Conservation (phyloP, 345 rosid species). For the Dimocarpus longan region DNA sequence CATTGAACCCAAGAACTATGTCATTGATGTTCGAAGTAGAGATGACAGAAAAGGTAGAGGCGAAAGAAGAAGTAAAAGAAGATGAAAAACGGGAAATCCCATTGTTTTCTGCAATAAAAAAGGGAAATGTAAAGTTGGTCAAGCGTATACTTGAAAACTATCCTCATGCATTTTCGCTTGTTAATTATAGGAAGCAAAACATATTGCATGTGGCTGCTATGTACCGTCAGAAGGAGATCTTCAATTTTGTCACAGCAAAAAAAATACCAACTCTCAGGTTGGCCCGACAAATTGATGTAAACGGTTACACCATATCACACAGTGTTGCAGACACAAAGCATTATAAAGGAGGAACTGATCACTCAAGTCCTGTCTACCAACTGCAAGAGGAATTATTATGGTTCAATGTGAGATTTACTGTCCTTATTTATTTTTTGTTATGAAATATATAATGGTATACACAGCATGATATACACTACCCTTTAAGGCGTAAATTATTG, state of each 20-base stretch:
- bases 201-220: constrained; percentile 27
- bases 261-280: constrained; percentile 4
- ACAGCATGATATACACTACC: too few relatives aligned
- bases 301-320: constrained; percentile 27
- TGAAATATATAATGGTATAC: too few relatives aligned
- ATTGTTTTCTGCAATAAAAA: constrained; percentile 20
- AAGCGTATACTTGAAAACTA: background rate
- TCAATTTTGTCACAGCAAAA: constrained; percentile 1
- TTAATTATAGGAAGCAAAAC: background rate
- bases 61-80: background rate
- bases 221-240: constrained; percentile 15
- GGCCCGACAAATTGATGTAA: constrained; percentile 1
- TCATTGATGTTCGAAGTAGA: too few relatives aligned
- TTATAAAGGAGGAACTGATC: background rate
- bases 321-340: background rate
- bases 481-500: too few relatives aligned
- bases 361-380: too few relatives aligned
- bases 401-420: too few relatives aligned
- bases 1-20: background rate
- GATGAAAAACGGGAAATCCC: background rate
- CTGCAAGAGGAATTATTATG: too few relatives aligned
- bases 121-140: constrained; percentile 24
- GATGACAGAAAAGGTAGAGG: background rate
- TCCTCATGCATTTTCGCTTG: constrained; percentile 17
- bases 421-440: too few relatives aligned